Evolutionary conservation across 2,329 filamentous ascomycete genomes (phyloP), one percentile per base, ranked within the genome.

Genomic region (Tolypocladium tundrense): DNA sequence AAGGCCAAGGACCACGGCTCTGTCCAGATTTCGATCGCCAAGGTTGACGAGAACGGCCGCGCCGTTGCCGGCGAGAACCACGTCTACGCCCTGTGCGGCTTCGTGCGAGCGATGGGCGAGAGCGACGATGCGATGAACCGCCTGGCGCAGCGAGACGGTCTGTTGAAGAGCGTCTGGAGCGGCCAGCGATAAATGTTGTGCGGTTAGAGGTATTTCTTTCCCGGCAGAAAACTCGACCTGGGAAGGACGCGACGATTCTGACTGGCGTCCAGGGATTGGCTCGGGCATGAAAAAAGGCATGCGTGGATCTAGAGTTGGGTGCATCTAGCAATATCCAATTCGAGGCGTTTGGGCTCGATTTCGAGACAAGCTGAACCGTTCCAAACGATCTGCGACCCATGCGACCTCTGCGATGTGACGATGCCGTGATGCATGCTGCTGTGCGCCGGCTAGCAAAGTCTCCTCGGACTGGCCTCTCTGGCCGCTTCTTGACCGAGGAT

Each of bases 1-100:
- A 97, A 97, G 85, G 91, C 94, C 84, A 97, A 97, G 84, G 94
- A 99, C 82, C 94, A 99, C 86, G 93, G 91, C 72, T 96, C 90
- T 64, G 94, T 97, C 71, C 94, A 99, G 81, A 91, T 99, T 79
- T 90, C 88, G 71, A 83, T 99, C 75, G 93, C 88, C 79, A 97
- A 97, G 84, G 94, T 99, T 71, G 93, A 97, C 79, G 94, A 99
- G 88, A 95, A 92, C 82, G 94, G 94, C 77, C 90, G 92, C 72
- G 91, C 92, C 67, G 73, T 86, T 81, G 91, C 90, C 69, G 91
- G 93, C 79, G 94, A 97, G 83, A 96, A 92, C 87, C 89, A 97
- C 80, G 87, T 90, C 75, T 99, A 96, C 77, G 93, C 94, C 70
- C 88, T 99, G 66, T 96, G 89, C 82, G 94, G 94, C 66, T 99